phyloP scores from a whole-genome alignment of 73 alveolate species.

The Paramecium pentaurelia region DNA sequence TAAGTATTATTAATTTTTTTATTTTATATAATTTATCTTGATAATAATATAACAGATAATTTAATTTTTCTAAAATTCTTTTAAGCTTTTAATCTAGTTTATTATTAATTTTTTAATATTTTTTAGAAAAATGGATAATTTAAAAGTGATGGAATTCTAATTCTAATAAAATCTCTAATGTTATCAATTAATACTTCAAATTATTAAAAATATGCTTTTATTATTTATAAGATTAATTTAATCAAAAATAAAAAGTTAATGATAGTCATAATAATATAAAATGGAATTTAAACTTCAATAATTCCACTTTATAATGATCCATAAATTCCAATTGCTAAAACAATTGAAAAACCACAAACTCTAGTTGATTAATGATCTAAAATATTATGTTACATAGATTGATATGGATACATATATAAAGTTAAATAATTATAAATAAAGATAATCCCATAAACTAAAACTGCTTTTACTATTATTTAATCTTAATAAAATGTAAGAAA shows the following conservation, averaged over 20 bases:
- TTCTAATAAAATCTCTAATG: not conserved
- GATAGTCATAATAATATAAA: not conserved
- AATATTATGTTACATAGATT: not conserved
- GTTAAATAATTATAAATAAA: not conserved
- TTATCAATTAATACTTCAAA: not conserved
- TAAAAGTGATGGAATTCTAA: not conserved
- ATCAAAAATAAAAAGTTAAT: not conserved
- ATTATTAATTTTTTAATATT: not conserved
- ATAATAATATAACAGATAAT: not conserved
- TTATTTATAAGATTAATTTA: too few relatives aligned
- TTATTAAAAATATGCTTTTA: not conserved
- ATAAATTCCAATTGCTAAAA: not conserved
- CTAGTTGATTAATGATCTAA: not conserved
- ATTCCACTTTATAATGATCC: not conserved
- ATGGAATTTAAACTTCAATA: not conserved
- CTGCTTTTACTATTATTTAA: not conserved
- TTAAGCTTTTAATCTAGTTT: not conserved
- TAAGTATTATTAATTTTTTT: not conserved
- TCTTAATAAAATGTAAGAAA: not conserved
- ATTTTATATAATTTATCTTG: not conserved
- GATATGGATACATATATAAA: not conserved
- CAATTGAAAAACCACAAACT: slow-evolving; percentile 10
- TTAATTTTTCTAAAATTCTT: not conserved
- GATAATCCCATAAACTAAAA: not conserved
- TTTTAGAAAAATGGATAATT: not conserved